phyloP scores from a whole-genome alignment of 1,139 yeast genomes.

The Pneumocystis sp. region DNA sequence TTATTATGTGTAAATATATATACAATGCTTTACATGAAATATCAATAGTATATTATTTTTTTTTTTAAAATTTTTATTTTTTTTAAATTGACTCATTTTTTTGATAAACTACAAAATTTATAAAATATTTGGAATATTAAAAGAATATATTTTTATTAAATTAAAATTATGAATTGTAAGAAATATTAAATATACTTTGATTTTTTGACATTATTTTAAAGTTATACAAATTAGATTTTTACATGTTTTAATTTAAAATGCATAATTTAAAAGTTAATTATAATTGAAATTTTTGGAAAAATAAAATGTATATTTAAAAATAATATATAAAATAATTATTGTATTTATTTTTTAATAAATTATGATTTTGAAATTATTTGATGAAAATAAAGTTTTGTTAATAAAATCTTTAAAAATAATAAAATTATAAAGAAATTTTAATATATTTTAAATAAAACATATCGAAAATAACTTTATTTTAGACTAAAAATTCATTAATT shows the following conservation, averaged over 20 bases:
- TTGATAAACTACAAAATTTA: not conserved
- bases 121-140: not conserved
- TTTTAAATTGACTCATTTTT: not conserved
- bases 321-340: too few species aligned
- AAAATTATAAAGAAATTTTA: too few species aligned
- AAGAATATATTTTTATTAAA: not conserved
- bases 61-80: not conserved
- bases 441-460: too few species aligned
- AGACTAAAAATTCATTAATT: too few species aligned
- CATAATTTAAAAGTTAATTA: not conserved
- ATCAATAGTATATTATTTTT: not conserved
- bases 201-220: not conserved
- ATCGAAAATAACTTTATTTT: too few species aligned
- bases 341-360: too few species aligned
- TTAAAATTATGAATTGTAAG: not conserved
- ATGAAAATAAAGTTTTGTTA: too few species aligned
- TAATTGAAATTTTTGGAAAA: not conserved
- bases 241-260: not conserved
- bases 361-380: too few species aligned
- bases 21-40: not conserved
- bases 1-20: not conserved
- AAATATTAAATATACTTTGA: not conserved
- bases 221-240: not conserved
- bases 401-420: too few species aligned
- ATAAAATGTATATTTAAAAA: too few species aligned